Evolutionary conservation across 208 protist species (phyloP).

Genomic region (Trypanosoma boissoni): DNA sequence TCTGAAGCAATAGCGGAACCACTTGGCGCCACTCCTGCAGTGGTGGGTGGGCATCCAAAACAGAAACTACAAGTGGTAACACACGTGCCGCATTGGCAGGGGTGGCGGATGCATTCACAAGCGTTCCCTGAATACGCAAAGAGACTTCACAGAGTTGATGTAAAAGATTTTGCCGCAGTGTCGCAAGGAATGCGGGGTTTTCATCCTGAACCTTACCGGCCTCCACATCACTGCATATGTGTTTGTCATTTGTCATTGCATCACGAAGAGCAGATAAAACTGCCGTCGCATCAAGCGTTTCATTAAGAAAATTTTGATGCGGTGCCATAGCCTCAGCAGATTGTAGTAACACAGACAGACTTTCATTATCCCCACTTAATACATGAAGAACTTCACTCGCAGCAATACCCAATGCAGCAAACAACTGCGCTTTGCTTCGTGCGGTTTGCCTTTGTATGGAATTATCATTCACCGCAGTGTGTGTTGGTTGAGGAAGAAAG

Average conservation of each 20-base stretch:
- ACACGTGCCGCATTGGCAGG: conserved; percentile 41
- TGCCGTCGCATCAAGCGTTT: conserved; percentile 30
- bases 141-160: conserved; percentile 50
- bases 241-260: conserved; percentile 11
- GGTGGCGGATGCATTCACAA: conserved; percentile 39
- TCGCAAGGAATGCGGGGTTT: too few species aligned
- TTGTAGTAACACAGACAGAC: conserved; percentile 30
- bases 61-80: conserved; percentile 44
- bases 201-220: conserved; percentile 17
- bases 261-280: conserved; percentile 33
- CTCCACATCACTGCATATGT: neutral
- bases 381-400: conserved; percentile 45
- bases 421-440: conserved; percentile 42
- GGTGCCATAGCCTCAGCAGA: conserved; percentile 25
- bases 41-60: conserved; percentile 42
- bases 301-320: conserved; percentile 54
- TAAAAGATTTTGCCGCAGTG: too few species aligned
- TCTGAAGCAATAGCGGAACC: conserved; percentile 44
- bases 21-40: conserved; percentile 50
- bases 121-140: conserved; percentile 43
- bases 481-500: too few species aligned
- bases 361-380: conserved; percentile 50
- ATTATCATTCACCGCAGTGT: too few species aligned
- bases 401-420: conserved; percentile 35
- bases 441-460: conserved; percentile 39